These are phyloP conservation scores for Mariannaea elegans DNA, from an alignment of 2,329 filamentous ascomycete genomes.

Conservation along the genomic window DNA sequence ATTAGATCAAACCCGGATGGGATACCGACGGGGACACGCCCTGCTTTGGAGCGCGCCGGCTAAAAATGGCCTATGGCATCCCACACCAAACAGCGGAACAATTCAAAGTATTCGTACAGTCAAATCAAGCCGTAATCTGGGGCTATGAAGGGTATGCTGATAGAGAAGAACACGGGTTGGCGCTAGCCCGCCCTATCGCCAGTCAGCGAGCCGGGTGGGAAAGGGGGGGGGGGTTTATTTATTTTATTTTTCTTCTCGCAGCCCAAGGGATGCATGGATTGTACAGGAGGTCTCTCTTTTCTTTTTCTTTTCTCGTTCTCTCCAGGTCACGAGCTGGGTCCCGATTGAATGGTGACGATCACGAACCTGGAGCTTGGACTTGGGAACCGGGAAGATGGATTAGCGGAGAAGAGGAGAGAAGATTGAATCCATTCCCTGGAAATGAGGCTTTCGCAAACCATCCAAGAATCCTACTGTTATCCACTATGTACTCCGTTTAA, in stretches of 20 bases:
- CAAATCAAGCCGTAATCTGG: slow-evolving; percentile 4
- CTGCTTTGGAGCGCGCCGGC: slow-evolving; percentile 4
- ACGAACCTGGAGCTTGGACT: slow-evolving; percentile 19
- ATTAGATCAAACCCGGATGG: slow-evolving; percentile 6
- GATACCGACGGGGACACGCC: slow-evolving; percentile 14
- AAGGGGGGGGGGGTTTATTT: no score
- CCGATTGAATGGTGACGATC: slow-evolving; percentile 1
- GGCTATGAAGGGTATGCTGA: slow-evolving; percentile 2
- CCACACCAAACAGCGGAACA: slow-evolving; percentile 1
- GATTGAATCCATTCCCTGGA: slow-evolving; percentile 13
- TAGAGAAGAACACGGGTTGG: not conserved
- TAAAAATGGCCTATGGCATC: slow-evolving; percentile 10
- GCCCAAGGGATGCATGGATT: not conserved
- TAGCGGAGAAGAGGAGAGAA: not conserved
- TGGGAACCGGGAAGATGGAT: not conserved
- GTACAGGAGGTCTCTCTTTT: not conserved
- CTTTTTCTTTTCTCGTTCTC: not conserved
- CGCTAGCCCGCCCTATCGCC: slow-evolving; percentile 18
- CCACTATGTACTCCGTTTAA: no score
- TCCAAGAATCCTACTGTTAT: no score
- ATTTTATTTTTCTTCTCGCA: no score
- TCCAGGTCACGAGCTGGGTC: no score
- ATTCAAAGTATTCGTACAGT: not conserved
- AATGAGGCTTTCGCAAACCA: slow-evolving; percentile 5
- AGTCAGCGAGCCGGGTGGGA: no score